Percentiles rank a stretch among this genome's conserved stretches.
Evolutionary conservation across 2,329 filamentous ascomycete genomes (phyloP).

Genomic region (Cordyceps cateniannulata): DNA sequence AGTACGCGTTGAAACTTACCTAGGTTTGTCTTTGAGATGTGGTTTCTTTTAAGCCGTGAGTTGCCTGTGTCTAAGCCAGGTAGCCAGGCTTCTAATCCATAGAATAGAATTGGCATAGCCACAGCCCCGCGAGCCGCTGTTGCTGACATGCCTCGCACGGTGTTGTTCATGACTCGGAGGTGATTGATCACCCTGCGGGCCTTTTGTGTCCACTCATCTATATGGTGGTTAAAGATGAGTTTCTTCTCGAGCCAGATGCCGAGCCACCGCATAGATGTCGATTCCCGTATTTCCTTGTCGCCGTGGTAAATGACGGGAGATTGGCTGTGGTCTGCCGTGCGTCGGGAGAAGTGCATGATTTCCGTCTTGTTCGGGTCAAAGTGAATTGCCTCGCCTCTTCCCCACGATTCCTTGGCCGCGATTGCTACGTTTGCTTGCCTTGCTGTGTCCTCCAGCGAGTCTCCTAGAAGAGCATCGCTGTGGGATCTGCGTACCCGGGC

Average conservation of each 20-base stretch:
- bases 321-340: neutral
- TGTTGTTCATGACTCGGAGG: too few relatives aligned
- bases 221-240: slow-evolving; percentile 8
- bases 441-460: neutral
- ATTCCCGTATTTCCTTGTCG: slow-evolving; percentile 3
- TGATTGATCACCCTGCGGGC: neutral
- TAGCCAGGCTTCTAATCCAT: neutral
- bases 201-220: neutral
- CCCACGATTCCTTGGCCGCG: neutral
- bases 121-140: neutral
- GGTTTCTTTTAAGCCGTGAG: neutral
- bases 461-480: neutral
- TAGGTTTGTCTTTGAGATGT: slow-evolving; percentile 5
- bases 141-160: neutral
- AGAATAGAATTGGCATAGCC: neutral
- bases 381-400: slow-evolving; percentile 2
- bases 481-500: slow-evolving; percentile 7
- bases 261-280: neutral
- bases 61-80: neutral
- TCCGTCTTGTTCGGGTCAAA: neutral
- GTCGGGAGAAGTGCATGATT: neutral
- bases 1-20: neutral
- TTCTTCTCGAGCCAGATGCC: slow-evolving; percentile 6
- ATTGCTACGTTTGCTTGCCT: neutral
- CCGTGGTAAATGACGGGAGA: slow-evolving; percentile 6